Evolutionary conservation across 2,329 filamentous ascomycete species (phyloP), one percentile per base, ranked within the genome.

Genomic region (Coniochaeta ligniaria): DNA sequence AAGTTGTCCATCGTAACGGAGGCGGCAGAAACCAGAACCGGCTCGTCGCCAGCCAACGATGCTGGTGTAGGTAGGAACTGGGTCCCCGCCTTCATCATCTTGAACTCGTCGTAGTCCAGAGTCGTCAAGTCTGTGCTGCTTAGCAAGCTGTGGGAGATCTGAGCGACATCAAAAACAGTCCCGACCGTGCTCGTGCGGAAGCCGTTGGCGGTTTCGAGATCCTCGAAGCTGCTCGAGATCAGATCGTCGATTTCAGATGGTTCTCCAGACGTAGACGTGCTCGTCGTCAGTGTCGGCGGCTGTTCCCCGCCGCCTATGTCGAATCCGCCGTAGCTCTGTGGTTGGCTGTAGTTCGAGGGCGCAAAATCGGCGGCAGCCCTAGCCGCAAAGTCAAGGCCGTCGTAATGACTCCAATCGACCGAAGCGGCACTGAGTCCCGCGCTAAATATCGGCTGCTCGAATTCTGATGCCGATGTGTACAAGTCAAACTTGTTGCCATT

Each of bases 201-300:
- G 63, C 78, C 75, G 64, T 78, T 74, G 58, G 74, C 72, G 62
- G 3, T 47, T 24, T 82, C 72, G 59, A 68, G 73, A 4, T 74
- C 72, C 43, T 76, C 75, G 31, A 78, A 73, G 59, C 75, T 74
- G 45, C 76, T 72, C 24, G 73, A 72, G 26, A 75, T 70, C 57
- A 81, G 80, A 65, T 88, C 86, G 63, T 88, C 86, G 6, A 84
- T 84, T 69, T 88, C 85, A 11, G 85, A 88, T 9, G 88, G 85
- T 62, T 89, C 85, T 38, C 86, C 86, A 14, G 86, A 89, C 9
- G 84, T 87, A 11, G 84, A 89, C 12, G 84, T 87, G 17, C 83
- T 78, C 68, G 83, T 77, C 63, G 83, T 81, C 67, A 87, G 70
- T 57, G 81, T 76, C 57, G 80, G 78, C 31, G 81, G 77, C 63